Percentiles rank a stretch among this genome's conserved stretches.
Evolutionary conservation across 176 grass and related monocot species (phyloP).

Genomic region (Canna indica): DNA sequence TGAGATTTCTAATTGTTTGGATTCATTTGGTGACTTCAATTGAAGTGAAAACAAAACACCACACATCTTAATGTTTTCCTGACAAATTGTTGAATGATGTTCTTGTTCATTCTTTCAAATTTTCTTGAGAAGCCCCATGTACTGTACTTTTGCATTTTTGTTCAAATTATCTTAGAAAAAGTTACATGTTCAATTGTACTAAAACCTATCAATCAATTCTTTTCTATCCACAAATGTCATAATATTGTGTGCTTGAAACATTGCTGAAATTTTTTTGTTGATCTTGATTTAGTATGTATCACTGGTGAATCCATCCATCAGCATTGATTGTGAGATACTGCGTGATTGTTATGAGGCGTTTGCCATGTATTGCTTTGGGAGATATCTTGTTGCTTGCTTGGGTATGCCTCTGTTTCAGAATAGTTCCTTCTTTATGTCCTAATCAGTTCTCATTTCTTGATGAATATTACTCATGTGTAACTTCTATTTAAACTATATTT

Average conservation of each 20-base stretch:
- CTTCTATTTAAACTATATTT: neutral
- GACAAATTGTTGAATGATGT: neutral
- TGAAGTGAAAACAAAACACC: neutral
- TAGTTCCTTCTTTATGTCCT: neutral
- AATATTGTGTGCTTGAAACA: neutral
- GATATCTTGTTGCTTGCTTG: constrained; percentile 91
- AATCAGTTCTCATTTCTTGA: constrained; percentile 1
- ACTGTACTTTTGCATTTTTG: neutral
- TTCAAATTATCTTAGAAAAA: neutral
- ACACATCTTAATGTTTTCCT: neutral
- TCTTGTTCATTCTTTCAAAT: neutral
- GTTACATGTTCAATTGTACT: neutral
- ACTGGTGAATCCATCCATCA: constrained; percentile 67
- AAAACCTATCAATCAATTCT: neutral
- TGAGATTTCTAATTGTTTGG: no score
- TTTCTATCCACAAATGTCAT: neutral
- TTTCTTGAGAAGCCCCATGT: neutral
- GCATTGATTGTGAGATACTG: constrained; percentile 75
- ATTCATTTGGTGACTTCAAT: neutral
- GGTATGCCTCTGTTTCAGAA: constrained; percentile 29
- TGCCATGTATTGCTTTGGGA: constrained; percentile 96
- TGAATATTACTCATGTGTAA: neutral
- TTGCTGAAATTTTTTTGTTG: constrained; percentile 3
- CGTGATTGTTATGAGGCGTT: constrained; percentile 88
- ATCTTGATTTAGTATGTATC: constrained; percentile 59